Base-by-base conservation (phyloP, 2,329 filamentous ascomycete species). In the Paecilomyces niveus region DNA sequence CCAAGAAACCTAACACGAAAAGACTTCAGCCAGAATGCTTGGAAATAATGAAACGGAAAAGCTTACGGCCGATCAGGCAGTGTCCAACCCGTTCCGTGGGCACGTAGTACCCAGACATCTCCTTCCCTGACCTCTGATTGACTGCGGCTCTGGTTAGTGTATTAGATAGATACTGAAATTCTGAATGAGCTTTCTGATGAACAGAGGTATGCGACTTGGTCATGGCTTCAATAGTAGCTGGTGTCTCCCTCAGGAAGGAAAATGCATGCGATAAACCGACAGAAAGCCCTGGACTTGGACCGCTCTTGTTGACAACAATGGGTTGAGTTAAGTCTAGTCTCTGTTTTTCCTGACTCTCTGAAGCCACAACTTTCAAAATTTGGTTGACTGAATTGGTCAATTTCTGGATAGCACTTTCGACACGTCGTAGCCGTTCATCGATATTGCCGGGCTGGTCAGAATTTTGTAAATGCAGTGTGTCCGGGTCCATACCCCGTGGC, bases 371-470 rank as follows among this genome's bases (percentile, higher is more conserved):
- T 15, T 24, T 33, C 32, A 45, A 21, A 57, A 8, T 4, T 60
- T 58, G 26, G 32, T 55, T 1, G 22, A 54, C 15, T 50, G 59
- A 22, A 50, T 26, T 29, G 7, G 22, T 35, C 33, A 58, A 31
- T 39, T 59, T 54, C 26, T 56, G 24, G 29, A 26, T 54, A 18
- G 52, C 31, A 21, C 57, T 21, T 22, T 55, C 54, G n/a, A 55
- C 18, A 24, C 32, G 26, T 7, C 39, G 32, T n/a, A 55, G 54
- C 32, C 32, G n/a, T 39, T 45, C 26, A 7, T 39, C 54, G 9
- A 55, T 45, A 55, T 45, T 24, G 22, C 13, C 10, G 18, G 4
- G 8, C 35, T 45, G 35, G 18, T 8, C 13, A 45, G 35, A 45
- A 7, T 7, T 4, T 7, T 45, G 35, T 7, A 7, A 6, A 45